Percentiles rank a stretch among this genome's conserved stretches.
These are phyloP conservation scores for Xanthoceras sorbifolium DNA, from an alignment of 345 rosid species.

Conservation along the genomic window DNA sequence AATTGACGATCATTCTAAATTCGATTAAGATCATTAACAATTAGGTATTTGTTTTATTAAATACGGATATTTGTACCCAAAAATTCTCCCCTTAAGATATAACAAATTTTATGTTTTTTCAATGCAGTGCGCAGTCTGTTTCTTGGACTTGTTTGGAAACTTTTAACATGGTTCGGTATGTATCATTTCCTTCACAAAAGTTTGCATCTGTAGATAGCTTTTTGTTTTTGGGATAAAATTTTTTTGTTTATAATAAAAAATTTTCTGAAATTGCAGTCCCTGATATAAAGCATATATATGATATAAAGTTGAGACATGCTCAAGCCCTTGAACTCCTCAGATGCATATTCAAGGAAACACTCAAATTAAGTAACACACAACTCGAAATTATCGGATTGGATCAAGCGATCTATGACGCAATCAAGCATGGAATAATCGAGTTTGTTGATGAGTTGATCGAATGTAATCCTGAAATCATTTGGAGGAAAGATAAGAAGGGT, in stretches of 20 bases:
- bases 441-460: conserved; percentile 15
- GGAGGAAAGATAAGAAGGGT: conserved; percentile 21
- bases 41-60: too few species aligned
- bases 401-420: conserved; percentile 19
- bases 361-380: not conserved
- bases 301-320: conserved; percentile 14
- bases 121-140: not conserved
- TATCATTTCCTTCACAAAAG: not conserved
- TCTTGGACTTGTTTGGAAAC: not conserved
- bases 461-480: conserved; percentile 22
- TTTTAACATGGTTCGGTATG: conserved; percentile 2
- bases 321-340: conserved; percentile 18
- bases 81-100: not conserved
- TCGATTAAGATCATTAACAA: too few species aligned
- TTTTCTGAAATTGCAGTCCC: not conserved
- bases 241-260: too few species aligned
- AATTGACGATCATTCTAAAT: too few species aligned
- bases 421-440: conserved; percentile 26
- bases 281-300: not conserved
- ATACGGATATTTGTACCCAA: too few species aligned
- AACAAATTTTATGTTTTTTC: not conserved
- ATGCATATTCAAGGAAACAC: conserved; percentile 10
- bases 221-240: not conserved
- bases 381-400: conserved; percentile 16
- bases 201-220: not conserved